Evolutionary conservation across 169 alveolate genomes (phyloP).

Genomic region (Plasmodium berghei): DNA sequence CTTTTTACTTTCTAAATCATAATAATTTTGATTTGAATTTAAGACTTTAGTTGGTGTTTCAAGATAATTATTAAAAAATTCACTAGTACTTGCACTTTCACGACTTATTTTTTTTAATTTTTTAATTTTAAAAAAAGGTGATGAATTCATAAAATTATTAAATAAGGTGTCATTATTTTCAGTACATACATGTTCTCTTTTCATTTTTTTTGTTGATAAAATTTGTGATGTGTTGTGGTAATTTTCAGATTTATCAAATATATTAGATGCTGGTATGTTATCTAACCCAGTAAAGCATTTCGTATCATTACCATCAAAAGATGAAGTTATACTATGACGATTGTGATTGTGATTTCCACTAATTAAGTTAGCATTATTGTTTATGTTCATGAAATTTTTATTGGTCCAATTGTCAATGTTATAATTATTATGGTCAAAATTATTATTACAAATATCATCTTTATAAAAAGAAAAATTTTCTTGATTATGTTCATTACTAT

Average conservation of each 20-base stretch:
- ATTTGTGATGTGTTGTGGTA: slow-evolving; percentile 8
- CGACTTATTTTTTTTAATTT: slow-evolving; percentile 25
- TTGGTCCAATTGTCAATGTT: background rate
- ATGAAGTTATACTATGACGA: slow-evolving; percentile 24
- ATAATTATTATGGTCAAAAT: slow-evolving; percentile 30
- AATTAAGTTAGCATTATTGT: background rate
- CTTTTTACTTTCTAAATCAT: slow-evolving; percentile 43
- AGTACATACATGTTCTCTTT: slow-evolving; percentile 40
- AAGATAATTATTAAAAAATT: slow-evolving; percentile 64
- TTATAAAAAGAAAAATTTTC: slow-evolving; percentile 1
- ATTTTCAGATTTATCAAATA: slow-evolving; percentile 18
- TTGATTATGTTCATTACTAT: slow-evolving; percentile 56
- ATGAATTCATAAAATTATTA: slow-evolving; percentile 33
- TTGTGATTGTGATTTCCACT: background rate
- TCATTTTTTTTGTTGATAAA: slow-evolving; percentile 27
- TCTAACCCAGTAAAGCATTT: slow-evolving; percentile 15
- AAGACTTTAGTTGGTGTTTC: slow-evolving; percentile 59
- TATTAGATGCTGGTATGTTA: slow-evolving; percentile 27
- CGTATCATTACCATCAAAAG: slow-evolving; percentile 40
- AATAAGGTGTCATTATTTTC: slow-evolving; percentile 38
- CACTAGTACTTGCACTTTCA: slow-evolving; percentile 68
- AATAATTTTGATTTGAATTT: slow-evolving; percentile 22
- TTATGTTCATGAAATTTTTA: background rate
- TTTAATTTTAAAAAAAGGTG: slow-evolving; percentile 48
- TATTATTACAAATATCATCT: background rate